Conservation (phyloP, 345 rosid species). For the Dipteronia dyeriana region DNA sequence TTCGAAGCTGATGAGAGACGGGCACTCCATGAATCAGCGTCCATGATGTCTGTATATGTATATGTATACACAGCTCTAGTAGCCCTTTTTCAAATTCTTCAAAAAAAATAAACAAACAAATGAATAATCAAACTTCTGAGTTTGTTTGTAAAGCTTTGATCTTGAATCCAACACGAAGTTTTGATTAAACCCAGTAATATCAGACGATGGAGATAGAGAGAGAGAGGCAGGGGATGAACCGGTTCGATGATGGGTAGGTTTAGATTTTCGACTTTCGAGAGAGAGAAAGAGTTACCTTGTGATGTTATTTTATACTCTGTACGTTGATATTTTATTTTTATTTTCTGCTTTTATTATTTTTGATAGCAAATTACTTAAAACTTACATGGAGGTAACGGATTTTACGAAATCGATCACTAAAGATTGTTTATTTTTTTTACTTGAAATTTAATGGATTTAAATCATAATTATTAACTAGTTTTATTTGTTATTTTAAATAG, state of each 20-base stretch:
- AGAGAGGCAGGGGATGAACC: background rate
- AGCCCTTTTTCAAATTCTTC: background rate
- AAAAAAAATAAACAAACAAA: background rate
- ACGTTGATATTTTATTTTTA: background rate
- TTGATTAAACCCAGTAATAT: constrained; percentile 1
- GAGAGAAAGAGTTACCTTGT: background rate
- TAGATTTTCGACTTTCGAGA: background rate
- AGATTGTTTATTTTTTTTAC: too few relatives aligned
- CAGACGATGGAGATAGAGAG: background rate
- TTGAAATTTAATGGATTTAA: too few relatives aligned
- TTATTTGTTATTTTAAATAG: too few relatives aligned
- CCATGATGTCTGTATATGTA: constrained; percentile 44
- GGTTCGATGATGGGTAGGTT: constrained; percentile 13
- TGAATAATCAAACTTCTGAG: background rate
- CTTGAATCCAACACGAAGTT: background rate
- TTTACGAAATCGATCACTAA: too few relatives aligned
- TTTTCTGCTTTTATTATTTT: background rate
- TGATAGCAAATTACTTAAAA: too few relatives aligned
- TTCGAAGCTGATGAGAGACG: constrained; percentile 82
- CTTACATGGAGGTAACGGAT: too few relatives aligned
- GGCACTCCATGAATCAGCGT: constrained; percentile 84
- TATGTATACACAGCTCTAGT: background rate
- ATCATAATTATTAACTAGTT: too few relatives aligned
- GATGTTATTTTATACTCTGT: constrained; percentile 3
- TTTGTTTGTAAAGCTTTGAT: background rate